Evolutionary conservation across 768 basidiomycete species (phyloP).

Genomic region (Boletus rubropictus): DNA sequence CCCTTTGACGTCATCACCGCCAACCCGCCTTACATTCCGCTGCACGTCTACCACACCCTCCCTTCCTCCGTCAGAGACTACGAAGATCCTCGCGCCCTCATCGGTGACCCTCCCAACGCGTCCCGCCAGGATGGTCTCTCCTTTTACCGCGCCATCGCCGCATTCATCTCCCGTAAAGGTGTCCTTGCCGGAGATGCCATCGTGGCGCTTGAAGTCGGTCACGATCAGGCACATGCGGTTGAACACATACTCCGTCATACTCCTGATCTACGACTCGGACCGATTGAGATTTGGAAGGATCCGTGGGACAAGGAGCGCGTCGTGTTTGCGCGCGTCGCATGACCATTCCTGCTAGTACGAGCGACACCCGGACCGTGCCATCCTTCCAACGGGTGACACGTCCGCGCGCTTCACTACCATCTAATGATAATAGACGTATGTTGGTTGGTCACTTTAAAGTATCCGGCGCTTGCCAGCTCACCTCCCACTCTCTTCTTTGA

Average conservation of each 20-base stretch:
- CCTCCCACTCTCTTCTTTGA: conserved; percentile 5
- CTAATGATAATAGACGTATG: conserved; percentile 13
- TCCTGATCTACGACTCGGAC: conserved; percentile 40
- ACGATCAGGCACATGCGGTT: conserved; percentile 63
- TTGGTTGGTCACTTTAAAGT: neutral
- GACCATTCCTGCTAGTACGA: conserved; percentile 11
- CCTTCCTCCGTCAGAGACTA: conserved; percentile 65
- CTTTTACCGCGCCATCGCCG: conserved; percentile 69
- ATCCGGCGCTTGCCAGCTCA: conserved; percentile 11
- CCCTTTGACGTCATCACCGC: conserved; percentile 77
- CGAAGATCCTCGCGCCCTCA: conserved; percentile 78
- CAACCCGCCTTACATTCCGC: conserved; percentile 85
- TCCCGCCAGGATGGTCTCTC: conserved; percentile 45
- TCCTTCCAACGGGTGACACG: neutral
- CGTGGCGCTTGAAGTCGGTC: conserved; percentile 77
- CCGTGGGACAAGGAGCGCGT: conserved; percentile 73
- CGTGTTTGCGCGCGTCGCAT: conserved; percentile 49
- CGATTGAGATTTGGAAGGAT: conserved; percentile 65
- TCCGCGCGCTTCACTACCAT: conserved; percentile 3
- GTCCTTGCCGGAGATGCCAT: conserved; percentile 49
- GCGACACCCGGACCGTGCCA: neutral
- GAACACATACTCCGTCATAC: conserved; percentile 46
- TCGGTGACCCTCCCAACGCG: conserved; percentile 57
- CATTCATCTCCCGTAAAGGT: conserved; percentile 45
- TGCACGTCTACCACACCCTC: conserved; percentile 54